Percentiles rank a stretch among this genome's conserved stretches.
Evolutionary conservation across 108 stramenopile species (phyloP).

Genomic region (Craspedostauros australis): DNA sequence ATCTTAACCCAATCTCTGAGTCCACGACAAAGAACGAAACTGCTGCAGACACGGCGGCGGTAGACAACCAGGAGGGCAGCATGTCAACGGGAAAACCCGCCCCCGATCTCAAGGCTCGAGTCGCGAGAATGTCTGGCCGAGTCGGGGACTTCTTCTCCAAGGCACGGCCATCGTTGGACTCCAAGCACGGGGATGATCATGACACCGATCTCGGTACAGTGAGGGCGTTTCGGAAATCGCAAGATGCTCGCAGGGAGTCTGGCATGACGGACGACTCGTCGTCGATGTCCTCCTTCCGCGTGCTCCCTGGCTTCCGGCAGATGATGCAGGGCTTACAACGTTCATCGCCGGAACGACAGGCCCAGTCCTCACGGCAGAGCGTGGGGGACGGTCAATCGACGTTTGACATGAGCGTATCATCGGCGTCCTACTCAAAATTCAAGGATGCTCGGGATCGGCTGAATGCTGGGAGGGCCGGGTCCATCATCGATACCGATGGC

Average conservation of each 20-base stretch:
- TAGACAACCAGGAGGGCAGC: slow-evolving; percentile 9
- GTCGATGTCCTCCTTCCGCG: slow-evolving; percentile 32
- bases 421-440: slow-evolving; percentile 8
- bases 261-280: slow-evolving; percentile 13
- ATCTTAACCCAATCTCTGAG: slow-evolving; percentile 18
- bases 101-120: background rate
- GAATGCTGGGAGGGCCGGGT: slow-evolving; percentile 7
- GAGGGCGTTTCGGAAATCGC: slow-evolving; percentile 31
- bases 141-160: slow-evolving; percentile 16
- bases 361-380: background rate
- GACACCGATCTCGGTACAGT: slow-evolving; percentile 11
- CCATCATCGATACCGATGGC: slow-evolving; percentile 78
- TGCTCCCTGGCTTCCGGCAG: slow-evolving; percentile 28
- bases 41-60: no score
- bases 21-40: no score
- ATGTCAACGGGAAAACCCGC: background rate
- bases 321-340: slow-evolving; percentile 21
- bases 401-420: background rate
- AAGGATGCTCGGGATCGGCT: slow-evolving; percentile 7
- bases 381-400: background rate
- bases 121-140: slow-evolving; percentile 7
- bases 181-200: background rate
- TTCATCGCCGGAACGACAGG: background rate
- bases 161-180: slow-evolving; percentile 5
- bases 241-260: slow-evolving; percentile 10